A percentile compares a stretch with the other conserved stretches of the same genome.
These are phyloP conservation scores for Aegilops sharonensis DNA, from an alignment of 176 grass and related monocot genomes.

Conservation along the genomic window DNA sequence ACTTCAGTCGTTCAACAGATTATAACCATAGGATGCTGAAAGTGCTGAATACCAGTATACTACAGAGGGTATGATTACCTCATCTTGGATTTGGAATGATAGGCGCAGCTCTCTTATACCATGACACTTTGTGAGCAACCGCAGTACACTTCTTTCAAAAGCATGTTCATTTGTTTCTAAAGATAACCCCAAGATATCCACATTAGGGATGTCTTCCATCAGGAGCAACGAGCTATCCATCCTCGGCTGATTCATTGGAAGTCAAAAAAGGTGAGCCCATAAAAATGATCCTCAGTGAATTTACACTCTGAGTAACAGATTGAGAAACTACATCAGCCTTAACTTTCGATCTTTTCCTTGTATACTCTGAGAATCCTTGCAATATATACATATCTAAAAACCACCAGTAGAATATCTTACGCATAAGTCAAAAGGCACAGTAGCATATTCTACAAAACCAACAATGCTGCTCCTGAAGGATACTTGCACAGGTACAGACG, in stretches of 20 bases:
- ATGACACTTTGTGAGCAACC: neutral
- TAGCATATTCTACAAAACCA: neutral
- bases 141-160: neutral
- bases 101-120: neutral
- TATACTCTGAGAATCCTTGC: neutral
- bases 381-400: neutral
- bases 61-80: neutral
- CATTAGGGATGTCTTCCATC: neutral
- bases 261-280: neutral
- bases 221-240: neutral
- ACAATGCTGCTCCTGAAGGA: neutral
- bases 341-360: neutral
- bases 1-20: too few relatives aligned
- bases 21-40: too few relatives aligned
- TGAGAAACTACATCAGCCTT: neutral
- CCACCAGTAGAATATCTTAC: neutral
- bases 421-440: too few relatives aligned
- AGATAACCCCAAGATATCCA: neutral
- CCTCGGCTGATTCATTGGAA: neutral
- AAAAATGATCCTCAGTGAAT: neutral
- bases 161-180: neutral
- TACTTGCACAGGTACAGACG: too few relatives aligned
- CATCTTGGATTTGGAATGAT: neutral
- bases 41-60: neutral
- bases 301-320: neutral